phyloP scores from a whole-genome alignment of 305 asterid species.

The Plantago coronopus region DNA sequence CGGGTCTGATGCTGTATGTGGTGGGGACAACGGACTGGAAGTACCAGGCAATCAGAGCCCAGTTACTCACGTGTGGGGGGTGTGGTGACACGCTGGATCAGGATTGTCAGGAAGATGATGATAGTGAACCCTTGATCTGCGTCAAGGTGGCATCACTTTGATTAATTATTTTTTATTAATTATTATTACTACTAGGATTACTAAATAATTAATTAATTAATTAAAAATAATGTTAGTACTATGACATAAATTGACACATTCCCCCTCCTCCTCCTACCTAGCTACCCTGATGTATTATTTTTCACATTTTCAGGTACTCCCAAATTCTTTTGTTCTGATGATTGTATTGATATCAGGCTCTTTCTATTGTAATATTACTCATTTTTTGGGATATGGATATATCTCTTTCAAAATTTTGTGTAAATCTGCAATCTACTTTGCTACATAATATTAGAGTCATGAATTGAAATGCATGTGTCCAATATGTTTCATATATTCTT shows the following conservation, averaged over 20 bases:
- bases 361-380: conserved; percentile 24
- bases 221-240: background rate
- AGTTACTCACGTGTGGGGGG: conserved; percentile 63
- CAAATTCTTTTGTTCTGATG: conserved; percentile 16
- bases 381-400: conserved; percentile 13
- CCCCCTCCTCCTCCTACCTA: too few relatives aligned
- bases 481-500: too few relatives aligned
- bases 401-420: too few relatives aligned
- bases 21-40: conserved; percentile 81
- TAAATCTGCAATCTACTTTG: too few relatives aligned
- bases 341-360: conserved; percentile 14
- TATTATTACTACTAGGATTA: too few relatives aligned
- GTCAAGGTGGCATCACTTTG: conserved; percentile 49
- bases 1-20: conserved; percentile 72
- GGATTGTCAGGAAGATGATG: conserved; percentile 36
- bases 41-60: conserved; percentile 59
- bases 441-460: too few relatives aligned
- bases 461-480: too few relatives aligned
- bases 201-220: too few relatives aligned
- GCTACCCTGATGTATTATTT: conserved; percentile 5
- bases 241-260: conserved; percentile 15
- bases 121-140: conserved; percentile 54
- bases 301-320: conserved; percentile 1
- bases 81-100: conserved; percentile 32
- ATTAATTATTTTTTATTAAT: conserved; percentile 6